Evolutionary conservation across 2,329 filamentous ascomycete genomes (phyloP), one percentile per base, ranked within the genome.

Genomic region (Fonsecaea pugnacius): DNA sequence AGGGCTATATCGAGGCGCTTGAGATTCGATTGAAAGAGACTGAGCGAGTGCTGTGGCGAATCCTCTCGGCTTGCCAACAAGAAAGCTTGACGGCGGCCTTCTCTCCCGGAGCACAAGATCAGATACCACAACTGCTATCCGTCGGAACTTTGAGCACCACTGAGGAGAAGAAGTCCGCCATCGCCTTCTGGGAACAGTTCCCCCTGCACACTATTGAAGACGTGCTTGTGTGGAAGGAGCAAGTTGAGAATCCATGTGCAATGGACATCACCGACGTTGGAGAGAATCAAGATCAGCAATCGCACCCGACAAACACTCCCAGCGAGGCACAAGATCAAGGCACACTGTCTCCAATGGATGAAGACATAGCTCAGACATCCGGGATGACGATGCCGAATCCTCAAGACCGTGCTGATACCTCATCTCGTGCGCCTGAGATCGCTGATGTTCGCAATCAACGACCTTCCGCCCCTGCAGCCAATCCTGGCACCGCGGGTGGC

Each of bases 1-100:
- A 80, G 61, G 78, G 78, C 3, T 79, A 80, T 53, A 72, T 76
- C n/a, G 78, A 80, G 67, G 74, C 76, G 8, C 63, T 80, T 18
- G 78, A 80, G 48, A 72, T 75, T 9, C 73, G 78, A 24, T 73
- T 80, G 1, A 72, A 74, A 43, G 74, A 78, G 40, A 80, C 78
- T 0, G 78, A 80, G 62, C 70, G 63, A 1, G 70, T 75, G 12
- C 68, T 80, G 5, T 60, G 80, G 12, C 73, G 68, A 12, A 54
- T 79, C 6, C 69, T 79, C 4, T 69, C 73, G 9, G 70, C 73
- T 3, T 63, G 74, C 12, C 70, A 73, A 1, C 70, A 75, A 38
- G 38, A 69, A 1, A 72, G 75, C 48, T 60, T 78, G 4, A 67
- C 68, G 8, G 58, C 60, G 5, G 63, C 69, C 10, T 64, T 75